Base-by-base conservation (phyloP, 2,329 filamentous ascomycete genomes). In the Penicillium sp. region DNA sequence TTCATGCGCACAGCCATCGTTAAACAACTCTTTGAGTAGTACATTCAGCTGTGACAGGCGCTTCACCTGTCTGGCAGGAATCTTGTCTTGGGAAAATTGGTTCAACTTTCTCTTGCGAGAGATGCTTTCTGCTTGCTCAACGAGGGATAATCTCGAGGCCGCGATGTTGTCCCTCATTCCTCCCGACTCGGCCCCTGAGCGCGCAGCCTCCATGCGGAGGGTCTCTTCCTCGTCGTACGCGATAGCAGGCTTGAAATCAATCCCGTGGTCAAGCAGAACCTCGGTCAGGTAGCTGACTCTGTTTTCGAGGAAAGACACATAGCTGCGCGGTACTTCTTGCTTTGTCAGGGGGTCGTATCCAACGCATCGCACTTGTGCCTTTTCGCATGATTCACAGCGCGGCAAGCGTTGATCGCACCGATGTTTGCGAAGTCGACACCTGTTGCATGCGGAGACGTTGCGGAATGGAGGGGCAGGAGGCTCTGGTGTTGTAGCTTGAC, bases 321-420 rank as follows among this genome's bases (percentile, higher is more conserved):
- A 95, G 71, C 81, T 84, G 74, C 90, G 82, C 40, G 91, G 91
- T 53, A 95, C 92, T 74, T 94, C 89, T 70, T 88, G 86, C 79
- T 94, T 94, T n/a, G 89, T 93, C 69, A 94, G 92, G 43, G 91
- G 91, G 70, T 95, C 91, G 72, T 94, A 95, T 56, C 91, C 91
- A 36, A 94, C 89, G 72, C 91, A 95, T 61, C 88, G 86, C 36
- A 92, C 88, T 55, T 82, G 81, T n/a, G 88, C 90, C 77, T 94
- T 94, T 70, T 90, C 89, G 76, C 91, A 95, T 63, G 88, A 89
- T 18, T 87, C 86, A 72, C 91, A 95, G 67, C 87, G 89, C 7
- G 91, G 91, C 58, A 95, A 79, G 62, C 87, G 86, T 79, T 94
- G 90, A 75, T 95, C 91, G 75, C 91, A 95, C 51, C 90, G 82